These are phyloP conservation scores for Andrographis paniculata DNA, from an alignment of 305 asterid genomes.

Conservation along the genomic window DNA sequence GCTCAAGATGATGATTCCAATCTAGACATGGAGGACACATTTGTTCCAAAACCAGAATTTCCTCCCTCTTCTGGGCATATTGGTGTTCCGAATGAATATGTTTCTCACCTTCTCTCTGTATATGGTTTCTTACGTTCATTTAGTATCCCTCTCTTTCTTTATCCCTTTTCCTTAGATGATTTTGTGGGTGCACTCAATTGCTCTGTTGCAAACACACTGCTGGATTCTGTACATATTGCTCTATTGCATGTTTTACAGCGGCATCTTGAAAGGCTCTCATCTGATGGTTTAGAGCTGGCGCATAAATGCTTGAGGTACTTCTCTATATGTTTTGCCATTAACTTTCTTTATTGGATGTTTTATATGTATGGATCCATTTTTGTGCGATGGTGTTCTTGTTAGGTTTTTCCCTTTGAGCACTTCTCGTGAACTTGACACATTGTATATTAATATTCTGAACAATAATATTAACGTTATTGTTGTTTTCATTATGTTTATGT, in stretches of 20 bases:
- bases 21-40: constrained; percentile 38
- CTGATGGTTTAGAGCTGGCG: constrained; percentile 68
- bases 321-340: constrained; percentile 2
- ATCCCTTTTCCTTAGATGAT: constrained; percentile 86
- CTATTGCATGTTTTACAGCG: constrained; percentile 63
- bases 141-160: constrained; percentile 65
- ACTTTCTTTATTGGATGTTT: neutral
- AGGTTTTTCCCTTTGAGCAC: neutral
- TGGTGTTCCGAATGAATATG: constrained; percentile 70
- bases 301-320: constrained; percentile 71
- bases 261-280: constrained; percentile 56
- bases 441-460: too few relatives aligned
- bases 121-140: constrained; percentile 77
- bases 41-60: constrained; percentile 63
- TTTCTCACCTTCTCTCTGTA: constrained; percentile 73
- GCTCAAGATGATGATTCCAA: constrained; percentile 28
- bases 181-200: constrained; percentile 95
- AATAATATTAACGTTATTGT: too few relatives aligned
- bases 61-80: constrained; percentile 88
- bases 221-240: constrained; percentile 87
- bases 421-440: too few relatives aligned
- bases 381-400: neutral
- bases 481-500: neutral
- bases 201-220: constrained; percentile 57
- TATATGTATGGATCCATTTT: neutral